Base-by-base conservation (phyloP, 345 rosid genomes). In the Microcos paniculata region DNA sequence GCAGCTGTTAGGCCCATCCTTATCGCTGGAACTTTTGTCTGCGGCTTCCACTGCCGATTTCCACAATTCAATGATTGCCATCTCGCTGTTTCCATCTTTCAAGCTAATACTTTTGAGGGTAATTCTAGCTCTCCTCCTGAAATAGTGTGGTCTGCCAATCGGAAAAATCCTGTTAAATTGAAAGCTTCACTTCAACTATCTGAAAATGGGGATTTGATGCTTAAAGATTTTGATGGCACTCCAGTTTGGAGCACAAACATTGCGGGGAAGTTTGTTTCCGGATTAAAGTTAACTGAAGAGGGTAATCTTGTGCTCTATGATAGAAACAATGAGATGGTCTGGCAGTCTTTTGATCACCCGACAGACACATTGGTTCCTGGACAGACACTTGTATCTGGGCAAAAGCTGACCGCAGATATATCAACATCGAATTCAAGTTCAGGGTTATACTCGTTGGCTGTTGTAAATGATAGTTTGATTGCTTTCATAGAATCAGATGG, bases 271-370 rank as follows among this genome's bases (percentile, higher is more conserved):
- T 68, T 77, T 40, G 83, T 79, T 14, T 23, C 63, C 8, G 70
- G 80, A n/a, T 18, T 80, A 45, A 68, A 72, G 28, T 49, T 78
- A 62, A 76, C 80, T 9, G 73, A 72, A 1, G 26, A 28, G 9
- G 84, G 84, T 8, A 82, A 80, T 53, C 82, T 84, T 38, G 78
- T 82, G 58, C 65, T 84, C 31, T 72, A 51, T 31, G 78, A 64
- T 30, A 24, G 56, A 30, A 75, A 73, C 4, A 73, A 73, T 9
- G n/a, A 18, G 6, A 65, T 16, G 12, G 70, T 81, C 21, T 85
- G 84, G 84, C 82, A 84, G 24, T 79, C 83, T 31, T 82, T 82
- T 33, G 78, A 74, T 72, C 62, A 81, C 21, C 82, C 82, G 0
- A 79, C 63, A 4, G 75, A 81, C 57, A 38, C 71, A 38, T 72